Evolutionary conservation across 495 filamentous ascomycete species (phyloP).

Genomic region (Viridothelium virens): DNA sequence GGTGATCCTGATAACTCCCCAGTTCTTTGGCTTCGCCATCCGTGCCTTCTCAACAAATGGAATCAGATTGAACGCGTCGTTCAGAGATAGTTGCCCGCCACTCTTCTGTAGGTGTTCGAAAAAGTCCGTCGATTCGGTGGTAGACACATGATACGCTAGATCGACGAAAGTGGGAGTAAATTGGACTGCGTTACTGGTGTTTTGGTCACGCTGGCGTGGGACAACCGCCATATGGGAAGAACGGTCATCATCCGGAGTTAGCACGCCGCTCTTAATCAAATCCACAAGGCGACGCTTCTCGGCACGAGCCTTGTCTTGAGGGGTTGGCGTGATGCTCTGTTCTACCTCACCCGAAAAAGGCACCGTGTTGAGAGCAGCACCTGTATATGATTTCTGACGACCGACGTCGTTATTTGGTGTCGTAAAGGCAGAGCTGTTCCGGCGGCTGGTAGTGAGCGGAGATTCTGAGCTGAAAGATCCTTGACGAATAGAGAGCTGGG

Average conservation of each 20-base stretch:
- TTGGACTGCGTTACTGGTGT: neutral
- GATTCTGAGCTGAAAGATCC: neutral
- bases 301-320: neutral
- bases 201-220: neutral
- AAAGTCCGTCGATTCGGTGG: neutral
- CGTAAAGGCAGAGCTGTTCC: neutral
- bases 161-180: neutral
- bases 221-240: neutral
- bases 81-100: constrained; percentile 13
- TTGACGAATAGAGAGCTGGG: neutral
- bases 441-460: neutral
- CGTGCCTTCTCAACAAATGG: constrained; percentile 26
- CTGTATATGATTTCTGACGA: neutral
- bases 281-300: constrained; percentile 10
- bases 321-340: constrained; percentile 6
- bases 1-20: constrained; percentile 36
- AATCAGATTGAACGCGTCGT: constrained; percentile 17
- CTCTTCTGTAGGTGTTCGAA: neutral
- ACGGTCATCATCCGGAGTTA: neutral
- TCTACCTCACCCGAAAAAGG: neutral
- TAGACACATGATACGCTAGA: neutral
- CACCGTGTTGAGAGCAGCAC: neutral
- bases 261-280: constrained; percentile 1
- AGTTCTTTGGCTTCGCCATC: constrained; percentile 20
- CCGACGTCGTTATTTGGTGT: neutral